Percentiles rank a stretch among this genome's conserved stretches.
Conservation (phyloP, 1,284 basidiomycete species). For the Ganoderma lucidum region DNA sequence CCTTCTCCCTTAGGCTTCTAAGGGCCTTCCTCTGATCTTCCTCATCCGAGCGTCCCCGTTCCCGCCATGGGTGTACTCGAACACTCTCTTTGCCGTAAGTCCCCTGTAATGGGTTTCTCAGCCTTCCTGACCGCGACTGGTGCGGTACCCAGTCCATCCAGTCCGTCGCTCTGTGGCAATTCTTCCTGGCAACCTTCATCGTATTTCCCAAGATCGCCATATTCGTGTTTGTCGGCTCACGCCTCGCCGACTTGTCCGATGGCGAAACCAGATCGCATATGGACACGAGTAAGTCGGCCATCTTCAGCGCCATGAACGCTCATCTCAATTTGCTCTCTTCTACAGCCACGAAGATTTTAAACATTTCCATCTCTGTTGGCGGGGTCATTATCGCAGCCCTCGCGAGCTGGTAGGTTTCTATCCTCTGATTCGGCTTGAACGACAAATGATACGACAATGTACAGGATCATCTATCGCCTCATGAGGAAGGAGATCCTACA, state of each 20-base stretch:
- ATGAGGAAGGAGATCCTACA: constrained; percentile 68
- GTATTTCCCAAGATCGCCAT: constrained; percentile 76
- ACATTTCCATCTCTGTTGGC: constrained; percentile 62
- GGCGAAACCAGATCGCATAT: constrained; percentile 77
- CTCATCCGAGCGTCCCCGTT: constrained; percentile 84
- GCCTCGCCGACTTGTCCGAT: constrained; percentile 78
- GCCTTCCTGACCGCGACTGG: constrained; percentile 7
- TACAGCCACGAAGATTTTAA: constrained; percentile 70
- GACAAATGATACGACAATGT: neutral
- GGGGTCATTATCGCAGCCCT: constrained; percentile 63
- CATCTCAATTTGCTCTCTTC: neutral
- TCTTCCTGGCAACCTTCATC: constrained; percentile 74
- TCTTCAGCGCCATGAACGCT: too few species aligned
- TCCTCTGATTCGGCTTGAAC: constrained; percentile 4
- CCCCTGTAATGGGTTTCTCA: neutral
- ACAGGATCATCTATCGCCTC: constrained; percentile 69
- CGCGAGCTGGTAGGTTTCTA: constrained; percentile 67
- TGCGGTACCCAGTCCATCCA: constrained; percentile 64
- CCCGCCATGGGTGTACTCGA: constrained; percentile 86
- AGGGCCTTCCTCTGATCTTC: constrained; percentile 79
- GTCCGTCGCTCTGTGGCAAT: constrained; percentile 77
- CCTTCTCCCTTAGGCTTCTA: constrained; percentile 56
- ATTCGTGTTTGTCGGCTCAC: constrained; percentile 81
- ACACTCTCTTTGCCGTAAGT: constrained; percentile 78
- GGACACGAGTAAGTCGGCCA: constrained; percentile 68